These are phyloP conservation scores for Colletotrichum sp. DNA, from an alignment of 2,329 filamentous ascomycete genomes.

Conservation along the genomic window DNA sequence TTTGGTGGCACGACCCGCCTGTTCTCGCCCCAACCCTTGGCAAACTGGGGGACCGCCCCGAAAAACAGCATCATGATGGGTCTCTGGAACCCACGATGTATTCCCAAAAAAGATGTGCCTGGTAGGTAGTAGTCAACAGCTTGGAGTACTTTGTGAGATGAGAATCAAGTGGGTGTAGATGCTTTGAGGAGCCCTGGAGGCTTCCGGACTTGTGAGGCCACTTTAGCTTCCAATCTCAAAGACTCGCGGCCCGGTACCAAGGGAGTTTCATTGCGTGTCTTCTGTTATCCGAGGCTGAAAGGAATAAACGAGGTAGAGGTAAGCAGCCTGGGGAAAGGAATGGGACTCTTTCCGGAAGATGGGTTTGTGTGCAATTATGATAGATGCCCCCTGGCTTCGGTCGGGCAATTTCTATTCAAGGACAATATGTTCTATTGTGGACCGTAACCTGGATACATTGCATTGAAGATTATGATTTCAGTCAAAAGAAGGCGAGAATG, in stretches of 20 bases:
- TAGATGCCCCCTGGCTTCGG: background rate
- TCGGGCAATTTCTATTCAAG: background rate
- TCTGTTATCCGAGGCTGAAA: background rate
- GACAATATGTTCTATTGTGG: background rate
- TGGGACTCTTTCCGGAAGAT: background rate
- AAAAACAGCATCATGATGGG: background rate
- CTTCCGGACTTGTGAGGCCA: background rate
- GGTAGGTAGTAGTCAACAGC: background rate
- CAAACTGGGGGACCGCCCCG: background rate
- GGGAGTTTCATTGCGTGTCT: accelerated
- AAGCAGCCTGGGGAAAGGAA: background rate
- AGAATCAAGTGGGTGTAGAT: background rate
- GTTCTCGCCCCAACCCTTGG: background rate
- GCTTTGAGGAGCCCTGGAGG: background rate
- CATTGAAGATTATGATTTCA: background rate
- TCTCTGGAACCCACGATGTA: background rate
- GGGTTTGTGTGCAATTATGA: background rate
- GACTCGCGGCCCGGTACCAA: background rate
- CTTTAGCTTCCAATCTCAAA: background rate
- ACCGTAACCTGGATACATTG: background rate
- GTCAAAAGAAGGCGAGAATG: background rate
- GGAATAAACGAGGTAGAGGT: background rate
- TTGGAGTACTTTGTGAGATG: accelerated
- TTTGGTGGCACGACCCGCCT: background rate
- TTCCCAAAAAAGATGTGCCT: background rate